phyloP scores from a whole-genome alignment of 1,284 basidiomycete genomes.

The Pseudomicrostroma phylloplanum region DNA sequence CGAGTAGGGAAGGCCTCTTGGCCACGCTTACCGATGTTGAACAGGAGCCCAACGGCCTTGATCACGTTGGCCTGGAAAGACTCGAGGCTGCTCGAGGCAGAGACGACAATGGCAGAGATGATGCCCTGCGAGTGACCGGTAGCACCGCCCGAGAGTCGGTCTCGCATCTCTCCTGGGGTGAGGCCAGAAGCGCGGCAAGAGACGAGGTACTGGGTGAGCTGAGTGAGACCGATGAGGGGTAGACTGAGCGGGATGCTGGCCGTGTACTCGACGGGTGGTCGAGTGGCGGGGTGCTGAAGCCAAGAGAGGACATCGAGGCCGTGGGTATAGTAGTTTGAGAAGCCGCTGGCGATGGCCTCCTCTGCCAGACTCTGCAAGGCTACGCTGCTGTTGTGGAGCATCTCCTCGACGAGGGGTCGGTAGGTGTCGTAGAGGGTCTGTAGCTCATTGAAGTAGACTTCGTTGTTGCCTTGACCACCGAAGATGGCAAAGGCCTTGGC shows the following conservation, averaged over 20 bases:
- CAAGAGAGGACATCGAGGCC: conserved; percentile 78
- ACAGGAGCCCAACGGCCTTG: conserved; percentile 83
- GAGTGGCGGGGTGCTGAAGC: conserved; percentile 66
- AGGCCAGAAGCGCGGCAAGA: conserved; percentile 68
- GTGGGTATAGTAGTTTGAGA: conserved; percentile 65
- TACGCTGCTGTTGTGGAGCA: conserved; percentile 62
- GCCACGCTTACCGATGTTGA: conserved; percentile 86
- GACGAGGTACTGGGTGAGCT: conserved; percentile 85
- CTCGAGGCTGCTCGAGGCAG: conserved; percentile 69
- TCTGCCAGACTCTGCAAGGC: conserved; percentile 31
- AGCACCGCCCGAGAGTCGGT: conserved; percentile 66
- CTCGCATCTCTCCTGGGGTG: conserved; percentile 71
- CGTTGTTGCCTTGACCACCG: conserved; percentile 97
- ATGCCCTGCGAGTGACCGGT: conserved; percentile 97
- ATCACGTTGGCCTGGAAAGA: conserved; percentile 68
- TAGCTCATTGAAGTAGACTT: conserved; percentile 92
- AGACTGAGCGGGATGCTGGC: conserved; percentile 92
- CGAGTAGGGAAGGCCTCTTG: conserved; percentile 92
- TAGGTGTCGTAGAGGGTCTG: conserved; percentile 86
- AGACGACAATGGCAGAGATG: conserved; percentile 79
- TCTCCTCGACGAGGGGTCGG: conserved; percentile 70
- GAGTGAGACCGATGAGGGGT: conserved; percentile 90
- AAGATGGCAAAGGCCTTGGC: conserved; percentile 87
- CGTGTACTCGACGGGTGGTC: conserved; percentile 78
- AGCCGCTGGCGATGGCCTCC: conserved; percentile 58